phyloP scores from a whole-genome alignment of 2,329 filamentous ascomycete species.

The Sporothrix curviconia region DNA sequence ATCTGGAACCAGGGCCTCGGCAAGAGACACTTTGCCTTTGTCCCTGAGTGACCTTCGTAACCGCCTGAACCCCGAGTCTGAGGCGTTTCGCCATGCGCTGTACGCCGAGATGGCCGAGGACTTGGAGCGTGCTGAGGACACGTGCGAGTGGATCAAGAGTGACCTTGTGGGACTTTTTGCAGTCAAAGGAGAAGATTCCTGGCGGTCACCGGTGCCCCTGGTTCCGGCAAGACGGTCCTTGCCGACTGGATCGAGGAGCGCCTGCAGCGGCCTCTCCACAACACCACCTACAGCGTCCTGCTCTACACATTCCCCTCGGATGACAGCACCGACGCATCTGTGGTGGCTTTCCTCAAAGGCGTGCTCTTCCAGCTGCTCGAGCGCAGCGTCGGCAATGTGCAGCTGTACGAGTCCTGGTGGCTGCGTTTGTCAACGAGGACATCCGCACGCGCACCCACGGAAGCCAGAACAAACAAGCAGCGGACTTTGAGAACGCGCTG shows the following conservation, averaged over 20 bases:
- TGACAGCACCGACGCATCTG: slow-evolving; percentile 26
- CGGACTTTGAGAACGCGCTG: slow-evolving; percentile 23
- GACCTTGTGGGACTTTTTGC: slow-evolving; percentile 31
- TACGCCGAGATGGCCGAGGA: slow-evolving; percentile 33
- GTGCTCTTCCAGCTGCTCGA: slow-evolving; percentile 34
- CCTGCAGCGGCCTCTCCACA: slow-evolving; percentile 32
- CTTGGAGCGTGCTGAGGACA: slow-evolving; percentile 33
- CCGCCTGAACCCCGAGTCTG: slow-evolving; percentile 25
- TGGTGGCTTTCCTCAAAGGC: slow-evolving; percentile 30
- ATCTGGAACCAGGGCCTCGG: slow-evolving; percentile 33
- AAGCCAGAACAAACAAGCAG: background rate
- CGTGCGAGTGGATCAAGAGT: slow-evolving; percentile 34
- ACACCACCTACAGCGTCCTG: slow-evolving; percentile 30
- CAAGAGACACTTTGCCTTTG: slow-evolving; percentile 18
- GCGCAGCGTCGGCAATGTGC: slow-evolving; percentile 32
- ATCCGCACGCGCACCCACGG: background rate
- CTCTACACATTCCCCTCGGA: slow-evolving; percentile 33
- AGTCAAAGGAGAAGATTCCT: slow-evolving; percentile 29
- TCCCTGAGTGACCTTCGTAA: slow-evolving; percentile 27
- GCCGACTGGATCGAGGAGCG: slow-evolving; percentile 46
- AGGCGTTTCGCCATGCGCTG: slow-evolving; percentile 24
- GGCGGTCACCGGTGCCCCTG: slow-evolving; percentile 57
- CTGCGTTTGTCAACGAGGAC: slow-evolving; percentile 20
- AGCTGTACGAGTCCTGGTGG: slow-evolving; percentile 29
- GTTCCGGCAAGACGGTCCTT: slow-evolving; percentile 83